Evolutionary conservation across 2,329 filamentous ascomycete genomes (phyloP), one percentile per base, ranked within the genome.

Genomic region (Bipolaris sorokiniana): DNA sequence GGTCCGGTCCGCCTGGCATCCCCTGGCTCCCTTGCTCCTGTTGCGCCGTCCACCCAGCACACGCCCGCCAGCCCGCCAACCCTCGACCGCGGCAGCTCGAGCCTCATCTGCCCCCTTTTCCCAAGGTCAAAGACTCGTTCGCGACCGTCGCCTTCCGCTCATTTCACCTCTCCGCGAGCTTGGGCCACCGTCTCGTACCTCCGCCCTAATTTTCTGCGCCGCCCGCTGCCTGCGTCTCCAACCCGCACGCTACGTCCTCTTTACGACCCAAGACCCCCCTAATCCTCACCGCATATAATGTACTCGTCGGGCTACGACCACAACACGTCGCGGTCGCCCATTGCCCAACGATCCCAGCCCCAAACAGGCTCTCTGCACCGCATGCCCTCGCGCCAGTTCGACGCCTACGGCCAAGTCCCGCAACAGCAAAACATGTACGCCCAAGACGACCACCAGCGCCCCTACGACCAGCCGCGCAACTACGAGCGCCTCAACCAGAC

Each of bases 351-450:
- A 59, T 86, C 85, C 67, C 84, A 84, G 69, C 82, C 81, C 28
- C 66, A 73, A 57, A 34, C 53, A 6, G 81, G 88, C 81, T 82
- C 83, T 56, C 80, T 90, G 56, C 86, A 89, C 71, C 86, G 90
- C 66, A 88, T 90, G 73, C 81, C 87, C 41, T 93, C 92, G 67
- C 86, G 91, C 67, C 90, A 90, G 66, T 91, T 93, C 74, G 92
- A 96, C 66, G 82, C 83, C 59, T 89, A 90, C 72, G 86, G 84
- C 59, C 86, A 87, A 54, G 84, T 91, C 72, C 84, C 87, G 20
- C 84, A 87, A 20, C 80, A 81, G 48, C 45, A 41, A 59, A 86
- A 86, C 56, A 82, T 93, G 50, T 96, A 94, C 77, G 82, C 83
- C 15, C 82, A 85, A 49, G 91, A 95, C 51, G 86, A 89, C 67